phyloP scores from a whole-genome alignment of 305 asterid species.

The Fraxinus nigra region DNA sequence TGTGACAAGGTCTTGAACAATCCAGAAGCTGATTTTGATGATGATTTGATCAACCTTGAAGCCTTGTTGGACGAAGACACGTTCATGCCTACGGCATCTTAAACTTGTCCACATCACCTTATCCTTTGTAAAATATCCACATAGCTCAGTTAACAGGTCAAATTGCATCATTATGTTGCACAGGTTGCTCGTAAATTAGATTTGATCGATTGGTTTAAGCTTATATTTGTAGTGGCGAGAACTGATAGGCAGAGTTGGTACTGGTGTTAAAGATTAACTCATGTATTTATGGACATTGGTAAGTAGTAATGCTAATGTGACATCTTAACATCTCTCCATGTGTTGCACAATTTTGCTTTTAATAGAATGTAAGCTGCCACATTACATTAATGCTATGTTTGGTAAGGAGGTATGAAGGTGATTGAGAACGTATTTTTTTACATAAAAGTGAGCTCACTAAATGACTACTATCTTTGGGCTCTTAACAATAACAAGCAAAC shows the following conservation, averaged over 20 bases:
- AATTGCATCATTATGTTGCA: slow-evolving; percentile 39
- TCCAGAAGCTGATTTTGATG: slow-evolving; percentile 53
- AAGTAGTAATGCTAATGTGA: slow-evolving; percentile 22
- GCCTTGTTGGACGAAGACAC: slow-evolving; percentile 68
- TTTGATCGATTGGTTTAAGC: slow-evolving; percentile 23
- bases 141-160: slow-evolving; percentile 26
- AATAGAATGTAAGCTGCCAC: not conserved
- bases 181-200: slow-evolving; percentile 36
- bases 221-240: slow-evolving; percentile 15
- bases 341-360: not conserved
- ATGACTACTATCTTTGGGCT: not conserved
- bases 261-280: slow-evolving; percentile 1
- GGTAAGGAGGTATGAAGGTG: not conserved
- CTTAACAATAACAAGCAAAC: not conserved
- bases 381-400: not conserved
- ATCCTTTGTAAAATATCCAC: slow-evolving; percentile 18
- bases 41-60: slow-evolving; percentile 67
- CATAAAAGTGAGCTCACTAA: not conserved
- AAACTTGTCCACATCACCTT: slow-evolving; percentile 6
- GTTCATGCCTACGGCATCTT: slow-evolving; percentile 44
- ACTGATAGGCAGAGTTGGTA: slow-evolving; percentile 16
- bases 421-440: not conserved
- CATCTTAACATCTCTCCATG: not conserved
- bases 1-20: slow-evolving; percentile 45
- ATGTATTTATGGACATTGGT: slow-evolving; percentile 3